Base-by-base conservation (phyloP, 495 filamentous ascomycete species). In the Xylaria curta region DNA sequence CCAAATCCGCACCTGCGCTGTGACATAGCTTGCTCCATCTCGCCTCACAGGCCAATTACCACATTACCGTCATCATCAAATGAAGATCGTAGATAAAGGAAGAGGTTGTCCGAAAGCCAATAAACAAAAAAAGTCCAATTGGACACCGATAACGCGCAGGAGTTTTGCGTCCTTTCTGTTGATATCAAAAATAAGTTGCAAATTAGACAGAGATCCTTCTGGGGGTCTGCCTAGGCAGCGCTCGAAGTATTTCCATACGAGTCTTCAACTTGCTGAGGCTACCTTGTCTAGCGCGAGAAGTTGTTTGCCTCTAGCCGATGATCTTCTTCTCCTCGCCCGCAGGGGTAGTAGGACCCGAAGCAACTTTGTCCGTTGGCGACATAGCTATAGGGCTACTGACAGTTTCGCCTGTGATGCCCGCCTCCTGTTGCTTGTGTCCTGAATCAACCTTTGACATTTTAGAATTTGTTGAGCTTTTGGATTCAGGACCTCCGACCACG, bases 301-400 rank as follows among this genome's bases (percentile, higher is more conserved):
- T 49, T 13, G 68, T 62, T 42, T 31, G 60, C 21, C 9, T 53
- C 24, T 79, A 79, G 54, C 59, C 66, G 17, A 70, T 62, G 13
- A 21, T 68, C 66, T 80, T 78, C 76, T 80, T 74, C 38, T 76
- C 73, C 40, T 74, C 75, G 51, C 70, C 64, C 10, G 49, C 61
- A 40, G 69, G 69, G 31, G 75, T 63, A 44, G 70, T 47, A 44
- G 56, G 49, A 1, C 59, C 69, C 28, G 74, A 75, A 17, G 74
- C 31, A 21, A 72, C 61, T 53, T 76, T 72, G 15, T 74, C 72
- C n/a, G 73, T 61, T 19, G 80, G 77, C 21, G 76, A 78, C n/a
- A 79, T 66, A 15, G 70, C 71, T 9, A 70, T 76, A 31, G 81
- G 82, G 68, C 82, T 83, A 15, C 73, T 78, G 15, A 82, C 82